These are phyloP conservation scores for Didymella exigua DNA, from an alignment of 2,329 filamentous ascomycete genomes.

Conservation along the genomic window DNA sequence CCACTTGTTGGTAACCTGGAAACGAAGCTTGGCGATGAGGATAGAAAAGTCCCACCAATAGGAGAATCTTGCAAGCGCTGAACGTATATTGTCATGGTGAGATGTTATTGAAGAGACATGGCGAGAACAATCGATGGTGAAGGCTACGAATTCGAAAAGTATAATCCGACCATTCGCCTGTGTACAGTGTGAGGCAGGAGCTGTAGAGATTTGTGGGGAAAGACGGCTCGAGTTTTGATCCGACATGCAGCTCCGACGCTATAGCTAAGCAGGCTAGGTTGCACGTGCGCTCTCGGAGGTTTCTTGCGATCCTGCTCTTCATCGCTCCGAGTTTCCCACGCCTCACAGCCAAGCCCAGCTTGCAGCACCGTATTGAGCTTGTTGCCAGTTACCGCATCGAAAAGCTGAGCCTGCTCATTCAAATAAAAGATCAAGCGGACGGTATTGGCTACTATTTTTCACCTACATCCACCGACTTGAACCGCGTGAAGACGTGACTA, in stretches of 20 bases:
- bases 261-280: background rate
- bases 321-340: background rate
- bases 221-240: background rate
- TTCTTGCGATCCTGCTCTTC: background rate
- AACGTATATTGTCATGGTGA: conserved; percentile 5
- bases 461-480: background rate
- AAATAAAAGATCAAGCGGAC: background rate
- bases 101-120: background rate
- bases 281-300: background rate
- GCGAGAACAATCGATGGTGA: background rate
- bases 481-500: background rate
- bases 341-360: background rate
- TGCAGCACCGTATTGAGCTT: background rate
- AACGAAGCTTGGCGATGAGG: conserved; percentile 25
- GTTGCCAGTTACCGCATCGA: background rate
- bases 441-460: background rate
- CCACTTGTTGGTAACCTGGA: conserved; percentile 22
- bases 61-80: conserved; percentile 16
- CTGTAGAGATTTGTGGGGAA: background rate
- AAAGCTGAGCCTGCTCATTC: background rate
- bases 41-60: conserved; percentile 32
- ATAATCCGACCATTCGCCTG: background rate
- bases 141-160: background rate
- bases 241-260: background rate
- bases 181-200: background rate